A percentile compares a stretch with the other conserved stretches of the same genome.
Conservation (phyloP, 2,329 filamentous ascomycete species). For the Cercospora zeina region DNA sequence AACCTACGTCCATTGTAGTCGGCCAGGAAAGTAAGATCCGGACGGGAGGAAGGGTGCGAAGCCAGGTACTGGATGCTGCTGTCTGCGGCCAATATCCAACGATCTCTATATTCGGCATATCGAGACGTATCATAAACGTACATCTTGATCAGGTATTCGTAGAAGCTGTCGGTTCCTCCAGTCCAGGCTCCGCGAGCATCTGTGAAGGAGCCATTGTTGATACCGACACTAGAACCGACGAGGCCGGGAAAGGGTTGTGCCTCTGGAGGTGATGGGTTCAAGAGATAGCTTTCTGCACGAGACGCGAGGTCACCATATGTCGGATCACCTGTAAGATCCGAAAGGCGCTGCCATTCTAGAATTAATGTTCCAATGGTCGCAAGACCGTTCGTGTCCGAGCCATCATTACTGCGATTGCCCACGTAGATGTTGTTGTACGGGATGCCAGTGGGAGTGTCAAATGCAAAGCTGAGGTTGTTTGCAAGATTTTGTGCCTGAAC, state of each 20-base stretch:
- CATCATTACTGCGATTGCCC: constrained; percentile 48
- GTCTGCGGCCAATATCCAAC: constrained; percentile 72
- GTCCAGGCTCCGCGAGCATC: constrained; percentile 70
- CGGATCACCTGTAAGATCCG: constrained; percentile 68
- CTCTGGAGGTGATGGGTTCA: constrained; percentile 62
- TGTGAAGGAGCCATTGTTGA: constrained; percentile 65
- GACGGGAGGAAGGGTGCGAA: constrained; percentile 64
- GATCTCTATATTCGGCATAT: constrained; percentile 67
- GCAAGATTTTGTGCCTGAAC: constrained; percentile 68
- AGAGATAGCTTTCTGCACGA: constrained; percentile 64
- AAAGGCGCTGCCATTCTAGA: constrained; percentile 79
- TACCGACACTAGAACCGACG: constrained; percentile 66
- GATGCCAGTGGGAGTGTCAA: constrained; percentile 72
- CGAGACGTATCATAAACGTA: constrained; percentile 71
- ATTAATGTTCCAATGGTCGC: constrained; percentile 77
- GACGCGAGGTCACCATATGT: constrained; percentile 68
- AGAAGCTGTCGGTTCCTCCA: constrained; percentile 76
- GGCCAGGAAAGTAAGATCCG: constrained; percentile 72
- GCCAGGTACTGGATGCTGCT: constrained; percentile 71
- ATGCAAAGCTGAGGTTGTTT: constrained; percentile 72
- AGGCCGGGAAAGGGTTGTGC: constrained; percentile 76
- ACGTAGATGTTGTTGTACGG: constrained; percentile 70
- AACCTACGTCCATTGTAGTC: constrained; percentile 53
- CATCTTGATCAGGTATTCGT: constrained; percentile 92
- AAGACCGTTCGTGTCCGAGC: constrained; percentile 63